phyloP scores from a whole-genome alignment of 1,284 basidiomycete genomes.

The Pseudomicrostroma phylloplanum region DNA sequence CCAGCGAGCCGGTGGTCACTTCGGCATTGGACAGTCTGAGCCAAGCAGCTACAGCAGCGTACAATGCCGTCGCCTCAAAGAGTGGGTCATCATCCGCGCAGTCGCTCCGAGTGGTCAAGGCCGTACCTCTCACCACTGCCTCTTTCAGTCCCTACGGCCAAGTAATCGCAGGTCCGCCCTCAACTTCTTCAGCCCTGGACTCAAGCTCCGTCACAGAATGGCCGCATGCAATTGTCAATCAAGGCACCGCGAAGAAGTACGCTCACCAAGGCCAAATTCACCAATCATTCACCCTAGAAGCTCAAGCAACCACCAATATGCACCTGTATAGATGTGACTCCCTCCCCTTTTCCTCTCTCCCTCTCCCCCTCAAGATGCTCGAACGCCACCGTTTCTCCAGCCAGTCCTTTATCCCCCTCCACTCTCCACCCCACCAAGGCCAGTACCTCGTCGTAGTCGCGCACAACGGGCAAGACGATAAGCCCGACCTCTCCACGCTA shows the following conservation, averaged over 20 bases:
- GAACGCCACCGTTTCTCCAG: constrained; percentile 43
- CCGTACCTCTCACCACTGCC: constrained; percentile 20
- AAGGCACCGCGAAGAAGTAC: constrained; percentile 42
- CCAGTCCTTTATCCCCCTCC: constrained; percentile 41
- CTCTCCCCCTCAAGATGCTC: constrained; percentile 37
- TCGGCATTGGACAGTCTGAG: constrained; percentile 1
- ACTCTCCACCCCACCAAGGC: constrained; percentile 16
- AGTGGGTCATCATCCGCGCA: constrained; percentile 2
- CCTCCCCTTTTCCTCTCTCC: constrained; percentile 4
- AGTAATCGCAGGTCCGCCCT: constrained; percentile 30
- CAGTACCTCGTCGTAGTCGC: constrained; percentile 46
- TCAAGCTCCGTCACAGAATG: not conserved
- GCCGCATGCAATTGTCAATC: constrained; percentile 37
- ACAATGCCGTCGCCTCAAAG: not conserved
- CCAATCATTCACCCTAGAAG: constrained; percentile 23
- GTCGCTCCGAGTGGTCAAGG: not conserved
- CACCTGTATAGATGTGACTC: constrained; percentile 41
- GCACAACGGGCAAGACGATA: constrained; percentile 31
- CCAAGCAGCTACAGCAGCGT: constrained; percentile 17
- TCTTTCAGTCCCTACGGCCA: constrained; percentile 33
- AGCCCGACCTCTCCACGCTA: constrained; percentile 36
- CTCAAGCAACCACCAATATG: constrained; percentile 28
- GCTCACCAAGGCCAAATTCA: constrained; percentile 24
- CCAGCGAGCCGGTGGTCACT: constrained; percentile 22
- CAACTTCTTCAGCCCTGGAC: not conserved